Percentiles rank a stretch among this genome's conserved stretches.
phyloP scores from a whole-genome alignment of 2,329 filamentous ascomycete genomes.

The Epichloe uncinata region DNA sequence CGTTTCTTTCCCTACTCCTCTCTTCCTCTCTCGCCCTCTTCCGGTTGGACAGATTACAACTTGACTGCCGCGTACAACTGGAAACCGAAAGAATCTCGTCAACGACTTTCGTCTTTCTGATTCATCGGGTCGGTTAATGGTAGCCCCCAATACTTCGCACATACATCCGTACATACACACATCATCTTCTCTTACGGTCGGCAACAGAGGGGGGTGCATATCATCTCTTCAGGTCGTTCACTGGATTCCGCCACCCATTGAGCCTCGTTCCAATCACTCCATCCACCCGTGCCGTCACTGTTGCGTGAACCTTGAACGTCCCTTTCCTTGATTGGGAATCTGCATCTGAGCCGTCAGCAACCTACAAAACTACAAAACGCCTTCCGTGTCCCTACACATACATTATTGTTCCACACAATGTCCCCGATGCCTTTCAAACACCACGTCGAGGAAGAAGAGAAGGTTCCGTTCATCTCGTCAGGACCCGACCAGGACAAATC shows the following conservation, averaged over 20 bases:
- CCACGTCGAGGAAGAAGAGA: conserved; percentile 12
- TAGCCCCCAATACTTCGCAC: no score
- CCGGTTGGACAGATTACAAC: neutral
- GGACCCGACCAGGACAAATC: conserved; percentile 1
- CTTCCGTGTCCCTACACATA: neutral
- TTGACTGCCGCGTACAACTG: neutral
- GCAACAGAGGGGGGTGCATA: neutral
- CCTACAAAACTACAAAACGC: neutral
- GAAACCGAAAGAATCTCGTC: no score
- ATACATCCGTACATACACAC: no score
- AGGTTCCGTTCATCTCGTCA: conserved; percentile 5
- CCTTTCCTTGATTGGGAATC: neutral
- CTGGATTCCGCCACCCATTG: neutral
- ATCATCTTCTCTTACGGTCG: neutral
- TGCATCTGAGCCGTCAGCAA: neutral
- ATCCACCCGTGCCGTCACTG: neutral
- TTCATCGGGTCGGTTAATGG: no score
- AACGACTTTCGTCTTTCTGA: no score
- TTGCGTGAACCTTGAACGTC: neutral
- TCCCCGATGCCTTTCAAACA: conserved; percentile 5
- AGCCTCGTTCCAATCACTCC: neutral
- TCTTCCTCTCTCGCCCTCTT: neutral
- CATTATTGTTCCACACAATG: conserved; percentile 4
- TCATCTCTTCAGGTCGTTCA: neutral
- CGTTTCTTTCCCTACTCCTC: neutral